A percentile compares a stretch with the other conserved stretches of the same genome.
Evolutionary conservation across 495 filamentous ascomycete genomes (phyloP).

Genomic region (Cladorrhinum samala): DNA sequence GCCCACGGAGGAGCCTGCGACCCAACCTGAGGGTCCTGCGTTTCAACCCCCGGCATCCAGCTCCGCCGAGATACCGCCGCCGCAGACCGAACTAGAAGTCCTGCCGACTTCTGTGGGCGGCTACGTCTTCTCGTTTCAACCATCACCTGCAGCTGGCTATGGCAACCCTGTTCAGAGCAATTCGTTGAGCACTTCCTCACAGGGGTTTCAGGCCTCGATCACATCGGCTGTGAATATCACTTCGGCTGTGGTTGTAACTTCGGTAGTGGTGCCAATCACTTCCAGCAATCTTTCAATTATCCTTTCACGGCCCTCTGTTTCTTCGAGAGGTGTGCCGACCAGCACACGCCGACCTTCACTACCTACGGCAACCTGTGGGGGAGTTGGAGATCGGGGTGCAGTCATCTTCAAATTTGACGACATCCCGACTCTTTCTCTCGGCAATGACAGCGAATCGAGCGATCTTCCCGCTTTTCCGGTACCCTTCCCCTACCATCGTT

Average conservation of each 20-base stretch:
- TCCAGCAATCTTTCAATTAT: neutral
- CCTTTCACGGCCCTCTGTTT: neutral
- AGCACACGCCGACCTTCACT: neutral
- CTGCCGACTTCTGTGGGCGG: neutral
- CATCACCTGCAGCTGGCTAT: neutral
- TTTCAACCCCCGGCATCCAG: neutral
- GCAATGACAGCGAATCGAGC: constrained; percentile 16
- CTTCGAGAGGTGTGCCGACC: neutral
- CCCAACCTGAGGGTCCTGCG: neutral
- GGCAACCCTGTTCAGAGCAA: constrained; percentile 8
- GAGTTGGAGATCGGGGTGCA: constrained; percentile 23
- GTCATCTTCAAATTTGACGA: constrained; percentile 39
- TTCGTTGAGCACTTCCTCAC: constrained; percentile 3
- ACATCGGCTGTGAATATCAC: no score
- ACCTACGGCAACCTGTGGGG: constrained; percentile 20
- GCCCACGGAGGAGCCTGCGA: neutral
- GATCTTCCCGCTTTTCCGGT: constrained; percentile 22
- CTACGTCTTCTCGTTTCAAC: constrained; percentile 1
- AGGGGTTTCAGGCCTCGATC: no score
- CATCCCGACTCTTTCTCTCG: constrained; percentile 21
- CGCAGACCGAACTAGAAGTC: constrained; percentile 17
- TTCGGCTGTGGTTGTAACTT: constrained; percentile 6
- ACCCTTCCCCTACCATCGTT: constrained; percentile 36
- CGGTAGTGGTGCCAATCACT: no score
- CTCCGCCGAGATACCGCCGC: constrained; percentile 5